These are phyloP conservation scores for Fusarium sp. DNA, from an alignment of 2,329 filamentous ascomycete species.

Conservation along the genomic window DNA sequence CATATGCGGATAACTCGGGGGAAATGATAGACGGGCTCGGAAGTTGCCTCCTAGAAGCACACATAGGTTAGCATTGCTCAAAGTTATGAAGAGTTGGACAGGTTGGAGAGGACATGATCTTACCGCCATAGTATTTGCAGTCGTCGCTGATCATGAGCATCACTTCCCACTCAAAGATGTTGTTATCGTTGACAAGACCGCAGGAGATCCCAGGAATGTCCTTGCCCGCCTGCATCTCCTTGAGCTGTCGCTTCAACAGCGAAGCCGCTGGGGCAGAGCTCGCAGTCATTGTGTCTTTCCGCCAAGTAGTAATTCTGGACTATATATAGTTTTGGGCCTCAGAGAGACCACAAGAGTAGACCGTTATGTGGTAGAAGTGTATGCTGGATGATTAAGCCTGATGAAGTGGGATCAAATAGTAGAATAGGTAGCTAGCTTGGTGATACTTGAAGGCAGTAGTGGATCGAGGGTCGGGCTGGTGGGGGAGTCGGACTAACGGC, in stretches of 20 bases:
- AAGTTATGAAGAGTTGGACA: background rate
- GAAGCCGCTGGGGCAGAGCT: conserved; percentile 69
- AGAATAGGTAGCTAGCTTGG: background rate
- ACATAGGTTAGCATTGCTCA: conserved; percentile 19
- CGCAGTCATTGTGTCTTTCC: conserved; percentile 33
- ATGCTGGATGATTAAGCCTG: conserved; percentile 14
- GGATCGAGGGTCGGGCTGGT: conserved; percentile 25
- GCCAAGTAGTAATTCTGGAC: background rate
- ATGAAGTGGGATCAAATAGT: conserved; percentile 17
- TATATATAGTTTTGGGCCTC: background rate
- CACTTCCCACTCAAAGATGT: conserved; percentile 98
- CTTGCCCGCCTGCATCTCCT: conserved; percentile 91
- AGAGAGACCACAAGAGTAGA: background rate
- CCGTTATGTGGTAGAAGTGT: background rate
- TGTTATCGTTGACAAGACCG: conserved; percentile 83
- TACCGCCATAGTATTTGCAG: conserved; percentile 92
- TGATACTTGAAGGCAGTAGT: conserved; percentile 2
- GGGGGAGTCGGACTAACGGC: conserved; percentile 30
- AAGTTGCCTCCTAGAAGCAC: conserved; percentile 82
- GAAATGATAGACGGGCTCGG: conserved; percentile 85
- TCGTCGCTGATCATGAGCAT: conserved; percentile 99
- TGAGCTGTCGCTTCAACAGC: conserved; percentile 86
- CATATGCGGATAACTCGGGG: conserved; percentile 83
- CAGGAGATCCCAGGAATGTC: conserved; percentile 96
- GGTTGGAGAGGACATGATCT: conserved; percentile 44